Evolutionary conservation across 2,329 filamentous ascomycete genomes (phyloP), one percentile per base, ranked within the genome.

Genomic region (Pestalotiopsis sp.): DNA sequence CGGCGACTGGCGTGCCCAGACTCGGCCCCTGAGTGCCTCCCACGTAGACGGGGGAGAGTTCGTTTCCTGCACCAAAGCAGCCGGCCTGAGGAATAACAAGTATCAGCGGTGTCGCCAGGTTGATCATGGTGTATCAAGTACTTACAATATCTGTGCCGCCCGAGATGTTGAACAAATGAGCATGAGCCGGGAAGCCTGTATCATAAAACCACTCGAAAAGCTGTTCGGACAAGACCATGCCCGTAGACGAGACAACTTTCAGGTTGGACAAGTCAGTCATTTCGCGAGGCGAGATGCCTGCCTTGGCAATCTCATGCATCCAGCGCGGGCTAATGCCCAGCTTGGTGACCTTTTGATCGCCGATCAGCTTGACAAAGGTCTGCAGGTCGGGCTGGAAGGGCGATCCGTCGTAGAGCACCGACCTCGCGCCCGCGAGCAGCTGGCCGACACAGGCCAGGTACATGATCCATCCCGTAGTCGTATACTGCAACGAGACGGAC

Each of bases 401-500:
- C 9, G 90, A 94, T 3, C 94, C 94, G 76, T 97, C 94, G 77
- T 97, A 97, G n/a, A 95, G 82, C 1, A 97, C 79, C 1, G 87
- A 83, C 5, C 88, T 85, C 0, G 85, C 84, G 7, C 93, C 92
- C 52, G 84, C 81, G 1, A 91, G 74, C 7, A 95, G 82, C 4
- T 84, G 82, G 23, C 85, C 83, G 0, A 93, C 83, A 49, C 86
- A 87, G 2, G 84, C 81, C 9, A 94, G 82, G 76, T 95, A 96
- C 94, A 97, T 97, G 80, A 97, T 96, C 94, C 94, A 97, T 0
- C 92, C 92, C 0, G 92, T 94, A 0, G 90, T 92, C 1, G 90
- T 89, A 75, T 86, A 89, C 77, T 89, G 86, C 68, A 89, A 72
- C 1, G 79, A 76, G 1, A 88, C 82, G 58, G 79, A 81, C n/a